A percentile compares a stretch with the other conserved stretches of the same genome.
These are phyloP conservation scores for Microascus cirrosus DNA, from an alignment of 2,329 filamentous ascomycete species.

Conservation along the genomic window DNA sequence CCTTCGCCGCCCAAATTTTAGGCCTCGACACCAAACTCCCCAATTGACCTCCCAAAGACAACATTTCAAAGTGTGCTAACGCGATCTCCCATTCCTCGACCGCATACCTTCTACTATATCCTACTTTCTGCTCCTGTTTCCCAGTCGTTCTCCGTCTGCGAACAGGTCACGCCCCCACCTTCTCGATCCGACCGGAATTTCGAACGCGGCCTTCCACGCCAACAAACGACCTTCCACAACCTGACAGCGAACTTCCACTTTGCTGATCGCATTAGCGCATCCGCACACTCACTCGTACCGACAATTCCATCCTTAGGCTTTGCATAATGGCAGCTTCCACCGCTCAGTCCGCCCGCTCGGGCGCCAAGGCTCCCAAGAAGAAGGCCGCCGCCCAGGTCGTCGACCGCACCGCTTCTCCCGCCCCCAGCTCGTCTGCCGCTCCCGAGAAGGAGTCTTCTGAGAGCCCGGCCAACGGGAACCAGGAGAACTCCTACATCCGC, in stretches of 20 bases:
- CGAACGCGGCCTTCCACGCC: neutral
- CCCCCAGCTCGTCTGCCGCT: constrained; percentile 35
- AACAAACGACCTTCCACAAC: neutral
- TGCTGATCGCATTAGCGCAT: neutral
- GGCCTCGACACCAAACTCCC: neutral
- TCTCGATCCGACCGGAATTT: neutral
- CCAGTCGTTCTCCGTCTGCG: neutral
- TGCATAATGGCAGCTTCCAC: constrained; percentile 49
- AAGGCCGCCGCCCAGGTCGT: constrained; percentile 30
- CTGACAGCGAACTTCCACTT: neutral
- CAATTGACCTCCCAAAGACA: neutral
- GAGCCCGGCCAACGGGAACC: constrained; percentile 50
- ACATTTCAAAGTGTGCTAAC: neutral
- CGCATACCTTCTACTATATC: neutral
- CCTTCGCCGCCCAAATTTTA: neutral
- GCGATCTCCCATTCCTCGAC: neutral
- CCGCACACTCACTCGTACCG: neutral
- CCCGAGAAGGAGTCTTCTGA: constrained; percentile 43
- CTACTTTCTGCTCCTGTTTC: neutral
- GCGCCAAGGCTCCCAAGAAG: constrained; percentile 57
- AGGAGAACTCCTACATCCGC: constrained; percentile 71
- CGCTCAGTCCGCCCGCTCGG: constrained; percentile 24
- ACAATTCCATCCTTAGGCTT: neutral
- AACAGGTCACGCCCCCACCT: neutral
- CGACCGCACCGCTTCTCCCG: constrained; percentile 42